Evolutionary conservation across 495 filamentous ascomycete species (phyloP).

Genomic region (Aspergillus kassunensis): DNA sequence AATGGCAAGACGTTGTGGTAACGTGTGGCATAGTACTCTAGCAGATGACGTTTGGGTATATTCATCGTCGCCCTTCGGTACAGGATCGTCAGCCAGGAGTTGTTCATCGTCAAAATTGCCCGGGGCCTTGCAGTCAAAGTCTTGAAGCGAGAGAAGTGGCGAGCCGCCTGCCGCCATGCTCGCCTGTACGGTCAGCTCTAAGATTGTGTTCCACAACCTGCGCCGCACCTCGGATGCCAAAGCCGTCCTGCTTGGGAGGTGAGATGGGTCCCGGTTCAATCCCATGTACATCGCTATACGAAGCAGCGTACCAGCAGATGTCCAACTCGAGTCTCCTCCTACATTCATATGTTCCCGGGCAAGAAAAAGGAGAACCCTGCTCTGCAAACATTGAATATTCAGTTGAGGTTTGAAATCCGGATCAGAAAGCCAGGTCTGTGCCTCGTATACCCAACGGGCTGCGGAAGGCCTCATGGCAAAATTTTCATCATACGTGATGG

Average conservation of each 20-base stretch:
- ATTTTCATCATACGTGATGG: conserved; percentile 32
- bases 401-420: conserved; percentile 49
- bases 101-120: conserved; percentile 45
- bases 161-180: conserved; percentile 50
- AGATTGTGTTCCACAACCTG: conserved; percentile 57
- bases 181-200: conserved; percentile 51
- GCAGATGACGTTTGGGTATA: conserved; percentile 44
- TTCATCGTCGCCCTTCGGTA: conserved; percentile 26
- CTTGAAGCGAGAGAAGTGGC: conserved; percentile 42
- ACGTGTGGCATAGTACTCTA: conserved; percentile 42
- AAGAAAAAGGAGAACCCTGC: conserved; percentile 46
- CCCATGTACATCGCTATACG: conserved; percentile 58
- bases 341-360: conserved; percentile 45
- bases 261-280: conserved; percentile 54
- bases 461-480: conserved; percentile 36
- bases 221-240: conserved; percentile 53
- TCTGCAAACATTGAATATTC: conserved; percentile 42
- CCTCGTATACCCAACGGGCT: conserved; percentile 47
- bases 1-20: conserved; percentile 45
- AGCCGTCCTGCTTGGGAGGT: conserved; percentile 38
- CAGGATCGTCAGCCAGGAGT: conserved; percentile 23
- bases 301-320: conserved; percentile 50
- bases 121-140: conserved; percentile 54
- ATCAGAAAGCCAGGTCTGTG: conserved; percentile 50
- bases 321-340: conserved; percentile 52